Conservation (phyloP, 2,329 filamentous ascomycete species). For the Microthyrium microscopicum region DNA sequence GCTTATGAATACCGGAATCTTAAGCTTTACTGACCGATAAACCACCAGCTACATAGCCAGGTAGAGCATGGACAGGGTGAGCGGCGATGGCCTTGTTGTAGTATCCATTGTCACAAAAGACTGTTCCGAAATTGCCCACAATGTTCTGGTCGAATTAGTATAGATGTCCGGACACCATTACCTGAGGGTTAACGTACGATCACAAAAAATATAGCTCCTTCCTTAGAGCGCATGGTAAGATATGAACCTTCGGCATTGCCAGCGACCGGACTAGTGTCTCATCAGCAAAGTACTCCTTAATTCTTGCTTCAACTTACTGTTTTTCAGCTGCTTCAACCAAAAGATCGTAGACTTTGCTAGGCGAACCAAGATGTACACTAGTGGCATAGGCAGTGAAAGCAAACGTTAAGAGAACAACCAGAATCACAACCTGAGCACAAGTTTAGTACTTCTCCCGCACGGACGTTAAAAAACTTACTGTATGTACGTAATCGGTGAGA, state of each 20-base stretch:
- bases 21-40: conserved; percentile 28
- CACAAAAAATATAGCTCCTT: conserved; percentile 78
- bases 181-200: conserved; percentile 84
- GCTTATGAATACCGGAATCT: too few relatives aligned
- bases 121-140: conserved; percentile 67
- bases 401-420: conserved; percentile 77
- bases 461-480: conserved; percentile 27
- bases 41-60: conserved; percentile 76
- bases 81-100: conserved; percentile 92
- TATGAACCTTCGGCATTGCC: conserved; percentile 73
- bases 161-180: conserved; percentile 29
- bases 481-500: conserved; percentile 74
- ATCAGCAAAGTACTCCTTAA: too few relatives aligned
- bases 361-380: conserved; percentile 55
- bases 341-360: conserved; percentile 60
- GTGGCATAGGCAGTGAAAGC: conserved; percentile 68
- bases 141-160: conserved; percentile 32
- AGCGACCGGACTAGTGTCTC: conserved; percentile 57
- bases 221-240: conserved; percentile 65
- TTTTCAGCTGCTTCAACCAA: conserved; percentile 48
- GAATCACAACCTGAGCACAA: conserved; percentile 47
- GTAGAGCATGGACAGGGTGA: conserved; percentile 67
- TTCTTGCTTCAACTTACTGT: too few relatives aligned
- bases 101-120: conserved; percentile 74
- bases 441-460: conserved; percentile 11